These are phyloP conservation scores for Ophiostoma ips DNA, from an alignment of 2,329 filamentous ascomycete genomes.

Conservation along the genomic window DNA sequence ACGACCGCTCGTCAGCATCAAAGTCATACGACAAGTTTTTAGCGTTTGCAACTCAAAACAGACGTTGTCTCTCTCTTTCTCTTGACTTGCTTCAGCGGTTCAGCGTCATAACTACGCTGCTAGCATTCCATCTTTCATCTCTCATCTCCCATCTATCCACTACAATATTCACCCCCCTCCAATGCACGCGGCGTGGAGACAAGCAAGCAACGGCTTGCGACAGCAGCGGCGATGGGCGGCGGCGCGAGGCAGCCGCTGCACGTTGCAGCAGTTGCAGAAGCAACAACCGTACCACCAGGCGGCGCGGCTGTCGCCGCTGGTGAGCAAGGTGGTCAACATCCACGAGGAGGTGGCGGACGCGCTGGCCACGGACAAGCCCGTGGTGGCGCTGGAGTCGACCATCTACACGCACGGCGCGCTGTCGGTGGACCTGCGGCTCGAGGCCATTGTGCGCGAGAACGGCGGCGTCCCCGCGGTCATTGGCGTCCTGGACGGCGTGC, in stretches of 20 bases:
- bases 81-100: too few species aligned
- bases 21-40: too few species aligned
- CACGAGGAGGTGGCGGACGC: conserved; percentile 76
- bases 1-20: too few species aligned
- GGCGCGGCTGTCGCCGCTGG: background rate
- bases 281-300: background rate
- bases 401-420: conserved; percentile 94
- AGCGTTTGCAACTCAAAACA: too few species aligned
- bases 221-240: background rate
- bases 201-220: background rate
- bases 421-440: conserved; percentile 57
- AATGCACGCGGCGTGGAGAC: conserved; percentile 1
- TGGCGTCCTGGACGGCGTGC: conserved; percentile 71
- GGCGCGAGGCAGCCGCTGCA: background rate
- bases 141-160: too few species aligned
- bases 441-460: conserved; percentile 65
- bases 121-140: too few species aligned
- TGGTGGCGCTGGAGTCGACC: conserved; percentile 87
- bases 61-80: too few species aligned
- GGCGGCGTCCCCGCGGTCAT: conserved; percentile 85
- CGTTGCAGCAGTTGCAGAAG: too few species aligned
- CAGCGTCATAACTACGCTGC: too few species aligned
- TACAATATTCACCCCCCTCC: too few species aligned
- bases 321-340: conserved; percentile 30
- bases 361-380: conserved; percentile 57